Conservation (phyloP, 108 stramenopile species). For the Cyclotella sp. region DNA sequence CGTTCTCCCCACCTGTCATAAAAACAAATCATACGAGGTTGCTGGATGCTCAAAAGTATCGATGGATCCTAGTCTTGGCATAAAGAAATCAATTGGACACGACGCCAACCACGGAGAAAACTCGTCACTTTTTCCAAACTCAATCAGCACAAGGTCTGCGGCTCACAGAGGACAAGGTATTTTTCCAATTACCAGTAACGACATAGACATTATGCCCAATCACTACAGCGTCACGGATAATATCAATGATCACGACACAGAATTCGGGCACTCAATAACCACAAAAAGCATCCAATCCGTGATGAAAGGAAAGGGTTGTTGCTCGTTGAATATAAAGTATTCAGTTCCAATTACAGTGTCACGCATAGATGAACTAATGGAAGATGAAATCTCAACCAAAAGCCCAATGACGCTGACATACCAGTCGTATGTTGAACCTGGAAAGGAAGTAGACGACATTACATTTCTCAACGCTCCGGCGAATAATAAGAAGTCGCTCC, state of each 20-base stretch:
- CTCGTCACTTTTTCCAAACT: not conserved
- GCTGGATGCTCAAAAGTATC: not conserved
- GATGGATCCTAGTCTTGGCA: not conserved
- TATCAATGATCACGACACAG: not conserved
- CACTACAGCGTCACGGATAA: not conserved
- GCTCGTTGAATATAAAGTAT: not conserved
- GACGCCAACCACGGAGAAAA: not conserved
- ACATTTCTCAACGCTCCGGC: not conserved
- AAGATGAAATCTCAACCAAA: not conserved
- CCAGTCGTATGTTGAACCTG: constrained; percentile 6
- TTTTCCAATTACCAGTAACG: too few relatives aligned
- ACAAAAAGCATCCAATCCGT: not conserved
- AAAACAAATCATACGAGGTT: not conserved
- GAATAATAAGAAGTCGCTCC: not conserved
- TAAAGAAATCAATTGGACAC: not conserved
- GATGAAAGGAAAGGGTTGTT: not conserved
- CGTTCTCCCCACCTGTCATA: not conserved
- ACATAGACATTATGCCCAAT: too few relatives aligned
- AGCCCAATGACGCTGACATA: not conserved
- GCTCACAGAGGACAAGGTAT: not conserved
- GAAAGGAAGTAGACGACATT: constrained; percentile 3
- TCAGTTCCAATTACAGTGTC: not conserved
- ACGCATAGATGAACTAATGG: not conserved
- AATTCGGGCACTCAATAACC: not conserved
- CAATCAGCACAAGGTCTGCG: not conserved